Base-by-base conservation (phyloP, 768 basidiomycete genomes). In the Mrakia gelida region DNA sequence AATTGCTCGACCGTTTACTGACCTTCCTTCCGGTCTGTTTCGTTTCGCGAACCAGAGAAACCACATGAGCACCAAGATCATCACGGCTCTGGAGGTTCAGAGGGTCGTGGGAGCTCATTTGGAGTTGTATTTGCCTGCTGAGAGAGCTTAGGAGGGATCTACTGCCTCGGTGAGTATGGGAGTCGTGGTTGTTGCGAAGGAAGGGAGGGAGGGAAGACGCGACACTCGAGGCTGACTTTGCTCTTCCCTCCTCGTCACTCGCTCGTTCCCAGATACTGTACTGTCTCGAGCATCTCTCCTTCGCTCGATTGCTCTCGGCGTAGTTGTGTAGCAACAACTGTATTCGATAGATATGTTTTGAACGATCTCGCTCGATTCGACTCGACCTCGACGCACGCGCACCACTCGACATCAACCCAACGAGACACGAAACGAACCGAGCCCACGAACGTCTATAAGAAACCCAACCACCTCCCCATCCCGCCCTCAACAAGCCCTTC, bases 61-160 rank as follows among this genome's bases (percentile, higher is more conserved):
- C 32, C 1, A 7, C 32, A 30, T 67, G 13, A 21, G n/a, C 18
- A 67, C 32, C 65, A 30, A 67, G 32, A 67, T 67, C 38, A 67
- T 67, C 38, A 32, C 65, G 5, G 65, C 65, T 21, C 34, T 67
- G 10, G 65, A 67, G 65, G 65, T 67, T 21, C 65, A 34, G 65
- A n/a, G 65, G 21, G 65, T 67, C 9, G 65, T 67, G 21, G 65
- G 65, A 21, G 65, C 65, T 21, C 65, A 67, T 41, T 34, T 67
- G 38, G 65, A 67, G 65, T 30, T 67, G 34, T 67, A 67, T 26
- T 18, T 67, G 65, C 65, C 65, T n/a, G 59, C 59, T 15, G 28
- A 59, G 28, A 16, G 49, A 7, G 49, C 18, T 9, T 21, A 52
- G 49, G 49, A 2, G 49, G 16, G 49, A 21, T 18, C 18, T 18